Percentiles rank a stretch among this genome's conserved stretches.
phyloP scores from a whole-genome alignment of 75 land plant genomes.

The Selaginella tamariscina region DNA sequence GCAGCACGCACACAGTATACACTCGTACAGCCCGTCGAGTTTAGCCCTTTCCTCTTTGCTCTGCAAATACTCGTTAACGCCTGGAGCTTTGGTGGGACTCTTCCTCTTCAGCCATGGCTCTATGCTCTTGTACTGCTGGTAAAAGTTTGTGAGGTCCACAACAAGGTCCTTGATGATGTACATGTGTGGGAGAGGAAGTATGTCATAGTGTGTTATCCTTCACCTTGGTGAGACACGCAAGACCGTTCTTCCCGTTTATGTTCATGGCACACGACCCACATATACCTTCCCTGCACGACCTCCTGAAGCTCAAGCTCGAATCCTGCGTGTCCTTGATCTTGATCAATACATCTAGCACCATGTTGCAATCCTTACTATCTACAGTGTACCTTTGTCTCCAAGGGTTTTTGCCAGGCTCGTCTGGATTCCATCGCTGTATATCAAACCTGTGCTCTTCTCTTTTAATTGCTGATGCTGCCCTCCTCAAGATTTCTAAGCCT shows the following conservation, averaged over 20 bases:
- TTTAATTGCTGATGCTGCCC: too few relatives aligned
- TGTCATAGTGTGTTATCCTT: too few relatives aligned
- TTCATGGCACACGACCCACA: conserved; percentile 56
- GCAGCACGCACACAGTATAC: conserved; percentile 72
- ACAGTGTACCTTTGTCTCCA: too few relatives aligned
- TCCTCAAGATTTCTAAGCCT: too few relatives aligned
- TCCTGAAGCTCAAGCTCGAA: conserved; percentile 32
- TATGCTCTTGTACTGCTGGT: conserved; percentile 18
- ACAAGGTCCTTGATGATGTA: conserved; percentile 40
- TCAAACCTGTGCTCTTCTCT: too few relatives aligned
- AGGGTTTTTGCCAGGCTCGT: too few relatives aligned
- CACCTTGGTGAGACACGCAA: conserved; percentile 46
- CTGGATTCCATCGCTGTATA: too few relatives aligned
- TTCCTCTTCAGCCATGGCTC: conserved; percentile 67
- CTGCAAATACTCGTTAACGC: conserved; percentile 38
- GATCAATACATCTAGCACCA: conserved; percentile 29
- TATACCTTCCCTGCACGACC: conserved; percentile 51
- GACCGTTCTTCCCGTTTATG: conserved; percentile 35
- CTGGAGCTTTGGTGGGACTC: conserved; percentile 23
- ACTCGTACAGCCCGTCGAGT: conserved; percentile 65
- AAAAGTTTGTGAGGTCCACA: conserved; percentile 21
- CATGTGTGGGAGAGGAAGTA: conserved; percentile 49
- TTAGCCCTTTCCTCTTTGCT: conserved; percentile 37
- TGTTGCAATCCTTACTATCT: too few relatives aligned
- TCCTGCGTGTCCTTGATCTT: conserved; percentile 44